Evolutionary conservation across 2,329 filamentous ascomycete genomes (phyloP).

Genomic region (Plectosphaerella plurivora): DNA sequence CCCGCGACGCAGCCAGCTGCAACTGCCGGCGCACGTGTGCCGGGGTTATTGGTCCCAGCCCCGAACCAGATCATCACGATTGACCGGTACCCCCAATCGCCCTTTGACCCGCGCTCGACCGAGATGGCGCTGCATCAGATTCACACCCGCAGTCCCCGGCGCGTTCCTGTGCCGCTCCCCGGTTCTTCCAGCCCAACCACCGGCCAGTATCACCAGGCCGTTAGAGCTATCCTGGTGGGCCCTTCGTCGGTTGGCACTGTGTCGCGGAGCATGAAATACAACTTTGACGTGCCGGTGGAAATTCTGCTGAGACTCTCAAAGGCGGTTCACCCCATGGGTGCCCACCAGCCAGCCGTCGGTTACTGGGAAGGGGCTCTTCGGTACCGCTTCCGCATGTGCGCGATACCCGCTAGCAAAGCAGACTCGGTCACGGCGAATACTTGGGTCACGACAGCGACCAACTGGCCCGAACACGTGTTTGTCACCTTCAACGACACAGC

Average conservation of each 20-base stretch:
- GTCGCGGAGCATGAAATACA: slow-evolving; percentile 33
- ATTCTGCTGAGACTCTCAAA: slow-evolving; percentile 27
- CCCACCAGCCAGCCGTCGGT: slow-evolving; percentile 28
- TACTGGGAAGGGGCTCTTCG: slow-evolving; percentile 50
- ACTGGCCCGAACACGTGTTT: slow-evolving; percentile 69
- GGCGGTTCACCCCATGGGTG: slow-evolving; percentile 19
- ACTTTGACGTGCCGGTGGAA: slow-evolving; percentile 39
- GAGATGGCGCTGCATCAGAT: slow-evolving; percentile 41
- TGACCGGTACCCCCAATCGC: slow-evolving; percentile 34
- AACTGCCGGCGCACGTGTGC: not conserved
- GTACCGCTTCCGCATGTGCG: slow-evolving; percentile 66
- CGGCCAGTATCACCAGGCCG: slow-evolving; percentile 51
- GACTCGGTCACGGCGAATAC: slow-evolving; percentile 33
- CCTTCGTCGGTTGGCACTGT: slow-evolving; percentile 36
- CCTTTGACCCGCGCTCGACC: slow-evolving; percentile 35
- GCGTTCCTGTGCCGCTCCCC: slow-evolving; percentile 22
- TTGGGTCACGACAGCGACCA: slow-evolving; percentile 62
- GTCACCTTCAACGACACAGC: slow-evolving; percentile 61
- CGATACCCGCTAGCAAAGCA: slow-evolving; percentile 10
- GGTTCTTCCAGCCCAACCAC: not conserved
- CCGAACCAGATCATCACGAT: slow-evolving; percentile 12
- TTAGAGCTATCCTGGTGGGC: slow-evolving; percentile 43
- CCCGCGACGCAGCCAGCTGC: slow-evolving; percentile 12
- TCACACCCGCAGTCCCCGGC: slow-evolving; percentile 42
- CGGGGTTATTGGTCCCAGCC: slow-evolving; percentile 17